These are phyloP conservation scores for Saturnispora ahearnii DNA, from an alignment of 805 yeast species.

Conservation along the genomic window DNA sequence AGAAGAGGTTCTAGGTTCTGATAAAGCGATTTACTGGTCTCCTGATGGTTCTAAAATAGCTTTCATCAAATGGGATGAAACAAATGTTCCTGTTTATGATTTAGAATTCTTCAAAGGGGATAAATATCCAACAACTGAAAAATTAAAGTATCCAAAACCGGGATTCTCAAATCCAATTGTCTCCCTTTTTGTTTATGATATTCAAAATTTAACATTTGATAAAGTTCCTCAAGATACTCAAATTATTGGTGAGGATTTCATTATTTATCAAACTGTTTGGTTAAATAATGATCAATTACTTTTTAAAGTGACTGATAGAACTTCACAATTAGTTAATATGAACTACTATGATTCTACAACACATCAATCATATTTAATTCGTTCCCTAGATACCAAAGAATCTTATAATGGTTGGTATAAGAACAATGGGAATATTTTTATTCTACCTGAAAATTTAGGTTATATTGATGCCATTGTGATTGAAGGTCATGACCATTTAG, in stretches of 20 bases:
- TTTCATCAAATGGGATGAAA: slow-evolving; percentile 51
- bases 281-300: slow-evolving; percentile 39
- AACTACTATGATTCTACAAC: slow-evolving; percentile 32
- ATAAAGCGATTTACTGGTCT: slow-evolving; percentile 64
- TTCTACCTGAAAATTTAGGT: slow-evolving; percentile 38
- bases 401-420: slow-evolving; percentile 49
- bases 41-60: slow-evolving; percentile 50
- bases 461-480: slow-evolving; percentile 55
- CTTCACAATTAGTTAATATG: slow-evolving; percentile 46
- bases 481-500: slow-evolving; percentile 54
- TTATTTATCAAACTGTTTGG: slow-evolving; percentile 60
- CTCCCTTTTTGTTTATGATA: slow-evolving; percentile 35
- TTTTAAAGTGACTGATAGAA: slow-evolving; percentile 54
- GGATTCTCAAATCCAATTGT: slow-evolving; percentile 55
- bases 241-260: slow-evolving; percentile 34
- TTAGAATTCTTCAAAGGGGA: slow-evolving; percentile 41
- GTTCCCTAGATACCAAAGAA: slow-evolving; percentile 34
- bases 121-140: slow-evolving; percentile 38
- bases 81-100: slow-evolving; percentile 43
- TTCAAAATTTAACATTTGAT: slow-evolving; percentile 21
- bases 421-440: slow-evolving; percentile 29
- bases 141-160: slow-evolving; percentile 64
- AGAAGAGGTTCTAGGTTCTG: slow-evolving; percentile 60
- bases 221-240: slow-evolving; percentile 16
- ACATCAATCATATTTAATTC: slow-evolving; percentile 29